Conservation (phyloP, 352 stramenopile species). For the Phytophthora cactorum region DNA sequence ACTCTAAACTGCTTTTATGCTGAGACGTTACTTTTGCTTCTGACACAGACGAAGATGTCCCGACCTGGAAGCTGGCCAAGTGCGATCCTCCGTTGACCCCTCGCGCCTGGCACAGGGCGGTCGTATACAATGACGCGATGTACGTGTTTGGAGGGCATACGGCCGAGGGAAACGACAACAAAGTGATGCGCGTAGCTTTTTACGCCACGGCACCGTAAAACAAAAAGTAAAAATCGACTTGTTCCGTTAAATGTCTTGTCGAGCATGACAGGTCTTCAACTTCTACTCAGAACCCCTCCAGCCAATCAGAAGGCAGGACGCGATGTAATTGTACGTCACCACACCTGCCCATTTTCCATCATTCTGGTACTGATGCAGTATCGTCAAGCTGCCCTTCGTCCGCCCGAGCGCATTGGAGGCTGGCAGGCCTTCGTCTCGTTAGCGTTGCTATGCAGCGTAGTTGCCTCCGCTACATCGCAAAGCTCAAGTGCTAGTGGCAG, state of each 20-base stretch:
- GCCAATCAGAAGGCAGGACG: conserved; percentile 13
- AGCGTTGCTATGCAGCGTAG: conserved; percentile 1
- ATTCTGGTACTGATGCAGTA: not conserved
- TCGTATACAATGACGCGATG: conserved; percentile 49
- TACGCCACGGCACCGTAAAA: not conserved
- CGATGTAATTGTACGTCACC: conserved; percentile 4
- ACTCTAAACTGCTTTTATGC: not conserved
- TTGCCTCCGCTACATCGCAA: not conserved
- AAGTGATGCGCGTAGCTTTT: conserved; percentile 40
- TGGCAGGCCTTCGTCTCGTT: conserved; percentile 4
- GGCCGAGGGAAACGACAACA: conserved; percentile 52
- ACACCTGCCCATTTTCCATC: conserved; percentile 9
- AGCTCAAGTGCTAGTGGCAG: conserved; percentile 8
- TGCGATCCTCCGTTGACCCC: conserved; percentile 44
- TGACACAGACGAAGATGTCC: conserved; percentile 34
- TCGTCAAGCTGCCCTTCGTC: too few species aligned
- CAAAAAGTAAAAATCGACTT: not conserved
- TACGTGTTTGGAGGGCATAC: conserved; percentile 66
- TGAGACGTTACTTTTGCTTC: not conserved
- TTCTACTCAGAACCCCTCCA: not conserved
- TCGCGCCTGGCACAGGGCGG: conserved; percentile 61
- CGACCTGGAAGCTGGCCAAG: conserved; percentile 57
- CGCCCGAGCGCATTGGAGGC: too few species aligned
- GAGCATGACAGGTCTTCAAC: not conserved
- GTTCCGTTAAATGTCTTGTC: not conserved